These are phyloP conservation scores for Otatea glauca DNA, from an alignment of 176 grass and related monocot species.

Conservation along the genomic window DNA sequence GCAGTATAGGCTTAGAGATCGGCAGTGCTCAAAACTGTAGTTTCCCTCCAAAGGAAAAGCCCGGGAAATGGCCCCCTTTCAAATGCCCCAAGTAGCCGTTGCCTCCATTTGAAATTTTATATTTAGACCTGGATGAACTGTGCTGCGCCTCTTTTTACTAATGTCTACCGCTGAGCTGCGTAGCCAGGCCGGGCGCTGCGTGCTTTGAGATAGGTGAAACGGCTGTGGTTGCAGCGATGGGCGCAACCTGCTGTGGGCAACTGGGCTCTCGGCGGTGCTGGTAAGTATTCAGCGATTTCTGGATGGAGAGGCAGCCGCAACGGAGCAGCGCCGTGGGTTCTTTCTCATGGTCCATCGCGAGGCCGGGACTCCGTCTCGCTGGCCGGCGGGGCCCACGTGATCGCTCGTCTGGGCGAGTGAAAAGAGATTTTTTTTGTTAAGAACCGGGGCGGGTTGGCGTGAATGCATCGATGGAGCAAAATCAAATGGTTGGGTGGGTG, in stretches of 20 bases:
- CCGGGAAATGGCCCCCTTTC: conserved; percentile 44
- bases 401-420: too few relatives aligned
- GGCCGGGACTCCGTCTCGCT: neutral
- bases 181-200: neutral
- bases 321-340: neutral
- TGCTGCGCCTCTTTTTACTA: neutral
- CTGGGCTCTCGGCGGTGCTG: neutral
- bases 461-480: too few relatives aligned
- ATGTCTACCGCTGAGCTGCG: neutral
- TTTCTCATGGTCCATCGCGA: neutral
- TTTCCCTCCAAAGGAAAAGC: conserved; percentile 60
- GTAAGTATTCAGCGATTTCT: conserved; percentile 12
- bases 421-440: too few relatives aligned
- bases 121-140: neutral
- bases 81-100: conserved; percentile 60
- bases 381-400: neutral
- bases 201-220: conserved; percentile 78
- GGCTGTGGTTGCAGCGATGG: conserved; percentile 56
- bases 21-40: conserved; percentile 27
- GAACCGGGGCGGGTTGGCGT: too few relatives aligned
- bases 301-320: neutral
- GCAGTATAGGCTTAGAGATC: neutral
- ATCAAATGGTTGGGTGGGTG: too few relatives aligned
- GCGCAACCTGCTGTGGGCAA: neutral
- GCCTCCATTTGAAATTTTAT: conserved; percentile 38